A percentile compares a stretch with the other conserved stretches of the same genome.
These are phyloP conservation scores for Colletotrichum kahawae DNA, from an alignment of 2,329 filamentous ascomycete genomes.

Conservation along the genomic window DNA sequence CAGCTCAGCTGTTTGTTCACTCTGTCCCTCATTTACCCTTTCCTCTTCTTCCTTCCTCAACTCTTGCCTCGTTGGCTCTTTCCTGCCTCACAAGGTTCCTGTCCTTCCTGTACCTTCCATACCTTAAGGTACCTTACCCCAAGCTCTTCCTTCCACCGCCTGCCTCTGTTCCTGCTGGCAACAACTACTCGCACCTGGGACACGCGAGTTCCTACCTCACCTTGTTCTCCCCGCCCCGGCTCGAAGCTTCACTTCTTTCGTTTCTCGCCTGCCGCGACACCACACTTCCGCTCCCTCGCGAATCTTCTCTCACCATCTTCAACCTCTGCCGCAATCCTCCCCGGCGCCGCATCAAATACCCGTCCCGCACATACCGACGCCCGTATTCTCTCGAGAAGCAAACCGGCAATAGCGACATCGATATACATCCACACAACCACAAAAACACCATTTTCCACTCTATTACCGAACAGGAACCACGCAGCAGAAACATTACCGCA, in stretches of 20 bases:
- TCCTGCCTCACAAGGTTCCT: not conserved
- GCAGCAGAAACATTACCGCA: not conserved
- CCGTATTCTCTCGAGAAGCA: not conserved
- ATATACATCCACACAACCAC: not conserved
- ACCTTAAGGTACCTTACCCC: not conserved
- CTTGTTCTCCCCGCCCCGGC: not conserved
- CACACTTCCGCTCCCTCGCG: not conserved
- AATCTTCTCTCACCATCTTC: not conserved
- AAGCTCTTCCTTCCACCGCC: not conserved
- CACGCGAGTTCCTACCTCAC: not conserved
- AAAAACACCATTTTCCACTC: not conserved
- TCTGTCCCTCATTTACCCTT: not conserved
- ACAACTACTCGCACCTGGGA: not conserved
- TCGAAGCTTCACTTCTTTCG: not conserved
- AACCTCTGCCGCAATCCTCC: not conserved
- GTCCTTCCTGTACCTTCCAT: not conserved
- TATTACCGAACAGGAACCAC: not conserved
- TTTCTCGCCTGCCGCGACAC: not conserved
- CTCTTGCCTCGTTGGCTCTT: not conserved
- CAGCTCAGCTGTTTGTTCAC: not conserved
- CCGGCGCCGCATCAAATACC: not conserved
- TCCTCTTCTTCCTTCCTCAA: not conserved
- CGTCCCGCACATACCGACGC: not conserved
- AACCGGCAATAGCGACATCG: conserved; percentile 6
- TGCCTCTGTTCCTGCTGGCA: not conserved